Evolutionary conservation across 1,284 basidiomycete genomes (phyloP).

Genomic region (Sanghuangporus weigelae): DNA sequence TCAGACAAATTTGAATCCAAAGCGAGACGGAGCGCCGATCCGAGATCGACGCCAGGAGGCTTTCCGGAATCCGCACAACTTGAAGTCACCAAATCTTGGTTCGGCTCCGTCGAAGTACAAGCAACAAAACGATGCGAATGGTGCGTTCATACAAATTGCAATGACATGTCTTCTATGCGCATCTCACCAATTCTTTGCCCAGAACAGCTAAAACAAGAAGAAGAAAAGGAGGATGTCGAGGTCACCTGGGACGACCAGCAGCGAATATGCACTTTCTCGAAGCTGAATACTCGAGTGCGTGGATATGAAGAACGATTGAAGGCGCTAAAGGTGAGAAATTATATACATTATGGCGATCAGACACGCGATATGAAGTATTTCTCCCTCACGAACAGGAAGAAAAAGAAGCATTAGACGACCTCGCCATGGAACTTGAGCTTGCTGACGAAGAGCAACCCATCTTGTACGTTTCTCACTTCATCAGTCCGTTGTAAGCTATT

Average conservation of each 20-base stretch:
- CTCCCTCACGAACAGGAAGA: slow-evolving; percentile 55
- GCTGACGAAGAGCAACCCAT: slow-evolving; percentile 80
- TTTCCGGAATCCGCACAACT: not conserved
- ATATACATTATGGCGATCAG: too few relatives aligned
- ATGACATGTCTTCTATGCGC: not conserved
- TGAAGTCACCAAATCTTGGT: too few relatives aligned
- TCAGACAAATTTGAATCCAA: not conserved
- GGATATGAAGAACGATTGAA: slow-evolving; percentile 72
- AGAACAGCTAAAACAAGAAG: slow-evolving; percentile 62
- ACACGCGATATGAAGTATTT: not conserved
- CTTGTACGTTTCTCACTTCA: slow-evolving; percentile 42
- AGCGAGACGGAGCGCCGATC: not conserved
- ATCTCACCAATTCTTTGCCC: not conserved
- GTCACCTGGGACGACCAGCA: slow-evolving; percentile 98
- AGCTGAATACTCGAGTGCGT: slow-evolving; percentile 77
- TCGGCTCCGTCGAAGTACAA: too few relatives aligned
- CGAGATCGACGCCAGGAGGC: not conserved
- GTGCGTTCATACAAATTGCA: not conserved
- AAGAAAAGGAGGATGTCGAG: slow-evolving; percentile 79
- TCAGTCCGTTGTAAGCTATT: not conserved
- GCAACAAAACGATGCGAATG: not conserved
- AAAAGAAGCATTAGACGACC: slow-evolving; percentile 89
- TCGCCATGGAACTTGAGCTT: slow-evolving; percentile 84
- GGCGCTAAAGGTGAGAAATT: slow-evolving; percentile 54
- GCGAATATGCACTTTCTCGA: slow-evolving; percentile 89